Percentiles rank a stretch among this genome's conserved stretches.
Evolutionary conservation across 257 asterid species (phyloP).

Genomic region (Agastache rugosa): DNA sequence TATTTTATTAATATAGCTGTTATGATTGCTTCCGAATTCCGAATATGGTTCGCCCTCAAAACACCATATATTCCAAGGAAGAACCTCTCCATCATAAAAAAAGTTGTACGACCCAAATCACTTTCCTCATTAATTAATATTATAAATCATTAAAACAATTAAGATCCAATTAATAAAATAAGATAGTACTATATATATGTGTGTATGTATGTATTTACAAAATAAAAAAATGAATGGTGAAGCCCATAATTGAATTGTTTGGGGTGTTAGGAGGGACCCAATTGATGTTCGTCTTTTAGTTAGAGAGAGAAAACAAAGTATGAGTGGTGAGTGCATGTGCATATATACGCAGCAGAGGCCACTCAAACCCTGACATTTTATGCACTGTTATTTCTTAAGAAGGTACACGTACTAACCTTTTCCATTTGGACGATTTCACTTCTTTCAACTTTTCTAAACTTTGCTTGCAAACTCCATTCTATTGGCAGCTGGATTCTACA

Average conservation of each 20-base stretch:
- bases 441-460: slow-evolving; percentile 21
- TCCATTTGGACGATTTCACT: slow-evolving; percentile 23
- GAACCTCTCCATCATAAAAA: slow-evolving; percentile 21
- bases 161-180: not conserved
- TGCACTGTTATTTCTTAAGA: slow-evolving; percentile 7
- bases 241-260: slow-evolving; percentile 39
- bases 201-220: too few species aligned
- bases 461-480: slow-evolving; percentile 16
- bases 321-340: slow-evolving; percentile 35
- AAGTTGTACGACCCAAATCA: not conserved
- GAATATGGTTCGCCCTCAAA: not conserved
- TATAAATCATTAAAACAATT: not conserved
- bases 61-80: slow-evolving; percentile 25
- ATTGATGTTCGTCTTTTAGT: slow-evolving; percentile 24
- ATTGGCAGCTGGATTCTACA: not conserved
- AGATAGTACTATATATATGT: too few species aligned
- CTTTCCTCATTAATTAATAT: not conserved
- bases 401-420: slow-evolving; percentile 24
- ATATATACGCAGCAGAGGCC: not conserved
- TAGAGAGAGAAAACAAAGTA: slow-evolving; percentile 18
- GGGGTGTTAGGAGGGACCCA: slow-evolving; percentile 29
- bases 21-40: slow-evolving; percentile 32
- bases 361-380: slow-evolving; percentile 28
- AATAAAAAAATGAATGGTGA: not conserved
- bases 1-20: not conserved